Conservation (phyloP, 108 stramenopile species). For the Aurantiochytrium sp. region DNA sequence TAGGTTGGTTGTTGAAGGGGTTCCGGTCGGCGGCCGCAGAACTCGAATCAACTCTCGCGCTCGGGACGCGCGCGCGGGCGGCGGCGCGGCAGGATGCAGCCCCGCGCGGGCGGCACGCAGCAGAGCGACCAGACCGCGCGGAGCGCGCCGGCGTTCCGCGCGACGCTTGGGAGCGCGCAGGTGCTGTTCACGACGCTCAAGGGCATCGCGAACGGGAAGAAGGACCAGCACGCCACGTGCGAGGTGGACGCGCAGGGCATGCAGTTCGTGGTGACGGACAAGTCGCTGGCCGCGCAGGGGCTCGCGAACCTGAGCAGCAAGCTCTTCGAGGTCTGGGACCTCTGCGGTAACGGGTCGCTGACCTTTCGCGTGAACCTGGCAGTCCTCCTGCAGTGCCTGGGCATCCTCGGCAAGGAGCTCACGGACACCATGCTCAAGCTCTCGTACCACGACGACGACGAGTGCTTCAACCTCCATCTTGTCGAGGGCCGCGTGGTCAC, state of each 20-base stretch:
- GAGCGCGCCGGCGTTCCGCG: background rate
- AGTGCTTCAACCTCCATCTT: background rate
- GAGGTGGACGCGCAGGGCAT: background rate
- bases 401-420: background rate
- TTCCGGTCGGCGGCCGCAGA: no score
- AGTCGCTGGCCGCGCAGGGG: slow-evolving; percentile 7
- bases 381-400: background rate
- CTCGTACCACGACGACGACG: background rate
- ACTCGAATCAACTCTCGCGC: no score
- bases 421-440: slow-evolving; percentile 12
- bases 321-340: background rate
- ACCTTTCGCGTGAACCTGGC: background rate
- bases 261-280: background rate
- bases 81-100: no score
- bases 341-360: background rate
- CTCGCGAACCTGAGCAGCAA: background rate
- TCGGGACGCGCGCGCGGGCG: no score
- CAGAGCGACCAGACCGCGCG: background rate
- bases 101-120: background rate
- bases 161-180: background rate
- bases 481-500: slow-evolving; percentile 24
- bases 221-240: slow-evolving; percentile 24
- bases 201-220: background rate
- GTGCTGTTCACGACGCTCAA: background rate
- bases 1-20: no score